Evolutionary conservation across 306 rosid genomes (phyloP).

Genomic region (Rosa lucieae): DNA sequence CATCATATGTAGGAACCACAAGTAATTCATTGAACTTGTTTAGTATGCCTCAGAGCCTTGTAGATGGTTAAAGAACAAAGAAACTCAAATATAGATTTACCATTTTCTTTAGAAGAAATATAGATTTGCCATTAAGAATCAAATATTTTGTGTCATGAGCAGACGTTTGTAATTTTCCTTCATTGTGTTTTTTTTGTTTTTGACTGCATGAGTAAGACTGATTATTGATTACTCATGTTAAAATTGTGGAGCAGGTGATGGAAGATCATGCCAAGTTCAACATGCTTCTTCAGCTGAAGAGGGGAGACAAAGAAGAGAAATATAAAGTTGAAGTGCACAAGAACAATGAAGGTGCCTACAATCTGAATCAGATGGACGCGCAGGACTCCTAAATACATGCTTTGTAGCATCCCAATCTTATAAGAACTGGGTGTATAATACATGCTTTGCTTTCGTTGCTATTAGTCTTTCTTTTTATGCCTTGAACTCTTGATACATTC

Average conservation of each 20-base stretch:
- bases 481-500: too few species aligned
- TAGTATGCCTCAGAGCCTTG: background rate
- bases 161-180: background rate
- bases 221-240: background rate
- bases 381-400: slow-evolving; percentile 12
- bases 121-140: background rate
- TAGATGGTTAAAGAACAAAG: background rate
- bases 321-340: slow-evolving; percentile 65
- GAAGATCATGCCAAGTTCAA: slow-evolving; percentile 63
- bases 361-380: slow-evolving; percentile 56
- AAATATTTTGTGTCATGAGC: background rate
- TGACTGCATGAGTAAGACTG: background rate
- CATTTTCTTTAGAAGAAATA: too few species aligned
- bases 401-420: background rate
- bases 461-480: too few species aligned
- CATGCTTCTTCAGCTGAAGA: slow-evolving; percentile 62
- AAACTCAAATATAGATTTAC: background rate
- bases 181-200: background rate
- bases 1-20: background rate
- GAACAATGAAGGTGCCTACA: slow-evolving; percentile 56
- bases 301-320: slow-evolving; percentile 72
- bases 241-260: slow-evolving; percentile 40
- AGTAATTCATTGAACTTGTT: background rate
- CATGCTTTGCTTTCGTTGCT: too few species aligned
- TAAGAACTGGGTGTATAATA: too few species aligned